A percentile compares a stretch with the other conserved stretches of the same genome.
Conservation (phyloP, 2,329 filamentous ascomycete species). For the Mycogone perniciosa region DNA sequence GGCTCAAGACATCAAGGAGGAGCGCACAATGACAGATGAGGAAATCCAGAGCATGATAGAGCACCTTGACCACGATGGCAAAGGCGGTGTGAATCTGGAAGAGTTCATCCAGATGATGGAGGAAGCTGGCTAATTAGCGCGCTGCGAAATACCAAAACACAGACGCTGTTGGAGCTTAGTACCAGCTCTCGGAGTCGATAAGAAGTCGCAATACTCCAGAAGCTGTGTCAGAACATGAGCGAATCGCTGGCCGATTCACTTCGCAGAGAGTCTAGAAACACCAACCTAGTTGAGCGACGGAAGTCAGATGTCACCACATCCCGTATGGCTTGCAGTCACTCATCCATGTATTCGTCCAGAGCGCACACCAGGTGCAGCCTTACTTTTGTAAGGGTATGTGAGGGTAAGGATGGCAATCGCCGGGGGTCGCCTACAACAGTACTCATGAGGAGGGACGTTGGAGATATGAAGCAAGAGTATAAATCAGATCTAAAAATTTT, state of each 20-base stretch:
- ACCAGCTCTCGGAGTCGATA: no score
- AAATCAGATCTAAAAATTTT: conserved; percentile 29
- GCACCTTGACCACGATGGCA: conserved; percentile 92
- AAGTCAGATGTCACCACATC: no score
- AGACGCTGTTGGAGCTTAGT: not conserved
- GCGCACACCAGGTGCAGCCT: no score
- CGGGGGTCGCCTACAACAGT: conserved; percentile 3
- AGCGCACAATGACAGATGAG: conserved; percentile 73
- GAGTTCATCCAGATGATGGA: conserved; percentile 62
- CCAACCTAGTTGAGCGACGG: no score
- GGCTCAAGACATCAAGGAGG: conserved; percentile 82
- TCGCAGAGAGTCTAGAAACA: no score
- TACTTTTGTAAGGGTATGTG: no score
- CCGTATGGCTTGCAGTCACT: no score
- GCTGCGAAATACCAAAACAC: not conserved
- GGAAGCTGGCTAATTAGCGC: conserved; percentile 29
- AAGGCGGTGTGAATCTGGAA: conserved; percentile 67
- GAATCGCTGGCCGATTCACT: no score
- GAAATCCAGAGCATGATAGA: conserved; percentile 96
- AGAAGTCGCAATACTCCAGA: no score
- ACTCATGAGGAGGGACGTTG: conserved; percentile 11
- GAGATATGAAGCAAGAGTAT: conserved; percentile 9
- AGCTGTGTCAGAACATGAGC: no score
- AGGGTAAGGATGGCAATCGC: not conserved
- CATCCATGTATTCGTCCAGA: no score